phyloP scores from a whole-genome alignment of 2,329 filamentous ascomycete species.

The Cryphonectria nitschkei region DNA sequence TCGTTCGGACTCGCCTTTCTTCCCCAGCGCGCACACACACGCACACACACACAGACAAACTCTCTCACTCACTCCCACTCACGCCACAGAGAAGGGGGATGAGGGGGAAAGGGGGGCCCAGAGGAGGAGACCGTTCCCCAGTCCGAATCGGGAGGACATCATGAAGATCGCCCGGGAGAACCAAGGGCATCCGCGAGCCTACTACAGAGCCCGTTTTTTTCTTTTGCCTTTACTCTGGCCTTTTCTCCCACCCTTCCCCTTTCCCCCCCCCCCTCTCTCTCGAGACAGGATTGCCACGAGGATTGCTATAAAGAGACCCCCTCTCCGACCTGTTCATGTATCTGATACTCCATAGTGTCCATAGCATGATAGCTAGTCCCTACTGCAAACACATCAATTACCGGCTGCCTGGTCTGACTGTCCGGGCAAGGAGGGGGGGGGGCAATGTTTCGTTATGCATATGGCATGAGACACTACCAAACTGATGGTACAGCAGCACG shows the following conservation, averaged over 20 bases:
- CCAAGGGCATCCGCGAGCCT: not conserved
- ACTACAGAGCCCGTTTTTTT: not conserved
- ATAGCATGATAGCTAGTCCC: not conserved
- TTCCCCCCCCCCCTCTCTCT: not conserved
- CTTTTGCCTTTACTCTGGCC: not conserved
- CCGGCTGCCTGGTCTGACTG: not conserved
- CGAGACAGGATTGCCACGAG: not conserved
- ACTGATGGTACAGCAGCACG: not conserved
- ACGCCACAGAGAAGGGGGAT: not conserved
- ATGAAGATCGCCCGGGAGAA: not conserved
- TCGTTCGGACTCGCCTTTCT: not conserved
- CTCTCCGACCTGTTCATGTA: not conserved
- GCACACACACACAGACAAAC: too few relatives aligned
- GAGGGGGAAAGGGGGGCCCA: not conserved
- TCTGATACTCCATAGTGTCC: not conserved
- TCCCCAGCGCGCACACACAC: not conserved
- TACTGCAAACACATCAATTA: not conserved
- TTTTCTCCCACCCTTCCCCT: not conserved
- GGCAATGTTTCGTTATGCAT: not conserved
- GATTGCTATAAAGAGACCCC: not conserved
- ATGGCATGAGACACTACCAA: not conserved
- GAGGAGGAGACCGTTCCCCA: not conserved
- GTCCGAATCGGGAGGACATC: not conserved
- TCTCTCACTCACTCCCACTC: too few relatives aligned
- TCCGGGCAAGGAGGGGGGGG: too few relatives aligned